Conservation (phyloP, 345 rosid species). For the Diplotaxis tenuifolia region DNA sequence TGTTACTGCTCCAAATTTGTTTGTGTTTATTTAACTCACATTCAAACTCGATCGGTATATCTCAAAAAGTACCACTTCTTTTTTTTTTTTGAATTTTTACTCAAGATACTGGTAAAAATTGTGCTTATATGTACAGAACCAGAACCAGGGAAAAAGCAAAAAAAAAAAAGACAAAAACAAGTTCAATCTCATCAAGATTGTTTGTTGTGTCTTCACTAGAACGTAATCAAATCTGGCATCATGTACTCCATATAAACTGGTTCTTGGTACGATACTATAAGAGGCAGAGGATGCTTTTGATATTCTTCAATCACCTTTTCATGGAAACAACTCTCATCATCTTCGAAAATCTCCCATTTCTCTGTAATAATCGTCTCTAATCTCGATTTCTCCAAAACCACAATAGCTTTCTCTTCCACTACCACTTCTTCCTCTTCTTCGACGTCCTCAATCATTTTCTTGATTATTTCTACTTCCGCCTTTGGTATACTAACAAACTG, state of each 20-base stretch:
- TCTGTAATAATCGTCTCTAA: constrained; percentile 34
- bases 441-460: constrained; percentile 38
- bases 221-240: constrained; percentile 41
- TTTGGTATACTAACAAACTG: constrained; percentile 45
- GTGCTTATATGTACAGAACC: constrained; percentile 35
- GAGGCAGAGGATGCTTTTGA: constrained; percentile 24
- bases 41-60: constrained; percentile 12
- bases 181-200: constrained; percentile 15
- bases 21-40: constrained; percentile 42
- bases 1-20: too few species aligned
- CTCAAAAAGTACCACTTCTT: constrained; percentile 29
- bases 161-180: not conserved
- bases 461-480: constrained; percentile 48
- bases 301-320: not conserved
- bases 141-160: not conserved
- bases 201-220: constrained; percentile 26
- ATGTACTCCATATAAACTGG: constrained; percentile 20
- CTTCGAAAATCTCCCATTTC: constrained; percentile 36
- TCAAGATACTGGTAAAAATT: constrained; percentile 21
- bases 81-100: constrained; percentile 16
- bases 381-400: constrained; percentile 15
- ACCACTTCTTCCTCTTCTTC: not conserved
- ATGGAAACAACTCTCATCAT: constrained; percentile 10
- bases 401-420: constrained; percentile 24
- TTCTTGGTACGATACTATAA: constrained; percentile 22